Percentiles rank a stretch among this genome's conserved stretches.
Evolutionary conservation across 129 eudicot genomes (phyloP).

Genomic region (Centella asiatica): DNA sequence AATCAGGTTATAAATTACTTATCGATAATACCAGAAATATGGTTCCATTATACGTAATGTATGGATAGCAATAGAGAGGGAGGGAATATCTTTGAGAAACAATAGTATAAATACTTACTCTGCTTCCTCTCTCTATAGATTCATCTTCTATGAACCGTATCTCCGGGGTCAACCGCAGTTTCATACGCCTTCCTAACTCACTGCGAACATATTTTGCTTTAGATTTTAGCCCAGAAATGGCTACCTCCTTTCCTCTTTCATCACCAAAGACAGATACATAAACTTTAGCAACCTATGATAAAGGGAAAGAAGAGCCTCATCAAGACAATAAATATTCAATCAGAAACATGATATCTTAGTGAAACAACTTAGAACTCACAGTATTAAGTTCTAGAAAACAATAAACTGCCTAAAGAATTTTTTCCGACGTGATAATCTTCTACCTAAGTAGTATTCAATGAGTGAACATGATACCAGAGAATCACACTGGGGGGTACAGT

Average conservation of each 20-base stretch:
- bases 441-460: not conserved
- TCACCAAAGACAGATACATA: constrained; percentile 95
- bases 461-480: not conserved
- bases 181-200: constrained; percentile 83
- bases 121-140: constrained; percentile 89
- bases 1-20: not conserved
- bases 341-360: not conserved
- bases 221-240: constrained; percentile 77
- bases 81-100: not conserved
- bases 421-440: not conserved
- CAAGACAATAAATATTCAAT: constrained; percentile 7
- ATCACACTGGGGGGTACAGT: not conserved
- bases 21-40: not conserved
- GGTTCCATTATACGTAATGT: not conserved
- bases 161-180: constrained; percentile 86
- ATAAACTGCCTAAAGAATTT: not conserved
- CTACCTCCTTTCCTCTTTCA: constrained; percentile 93
- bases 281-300: constrained; percentile 76
- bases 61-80: not conserved
- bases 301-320: not conserved
- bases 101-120: constrained; percentile 36
- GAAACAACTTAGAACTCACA: not conserved
- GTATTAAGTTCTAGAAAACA: not conserved
- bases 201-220: constrained; percentile 88
- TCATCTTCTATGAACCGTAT: constrained; percentile 84